phyloP scores from a whole-genome alignment of 768 basidiomycete species.

The Termitomyces titanicus region DNA sequence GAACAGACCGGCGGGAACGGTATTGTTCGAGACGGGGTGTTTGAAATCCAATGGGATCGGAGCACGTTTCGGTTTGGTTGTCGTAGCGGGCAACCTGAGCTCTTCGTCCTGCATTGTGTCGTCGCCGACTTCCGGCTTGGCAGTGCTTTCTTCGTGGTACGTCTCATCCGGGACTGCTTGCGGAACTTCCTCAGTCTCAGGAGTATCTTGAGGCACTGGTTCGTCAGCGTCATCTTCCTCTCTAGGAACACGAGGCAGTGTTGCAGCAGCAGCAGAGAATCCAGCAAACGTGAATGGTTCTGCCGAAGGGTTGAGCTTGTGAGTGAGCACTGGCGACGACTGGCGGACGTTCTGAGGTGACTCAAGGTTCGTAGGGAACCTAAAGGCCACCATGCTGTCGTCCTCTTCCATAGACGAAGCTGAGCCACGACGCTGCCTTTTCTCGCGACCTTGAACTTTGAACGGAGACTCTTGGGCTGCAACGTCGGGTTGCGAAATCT shows the following conservation, averaged over 20 bases:
- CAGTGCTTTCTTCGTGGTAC: conserved; percentile 32
- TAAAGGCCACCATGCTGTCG: conserved; percentile 71
- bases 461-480: conserved; percentile 38
- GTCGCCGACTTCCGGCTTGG: conserved; percentile 23
- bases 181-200: conserved; percentile 10
- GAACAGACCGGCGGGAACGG: conserved; percentile 83
- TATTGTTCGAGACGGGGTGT: conserved; percentile 53
- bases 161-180: conserved; percentile 19
- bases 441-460: conserved; percentile 73
- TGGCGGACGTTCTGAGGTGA: conserved; percentile 49
- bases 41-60: conserved; percentile 78
- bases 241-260: conserved; percentile 26
- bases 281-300: conserved; percentile 69
- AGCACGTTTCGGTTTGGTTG: conserved; percentile 50
- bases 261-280: conserved; percentile 44
- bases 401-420: conserved; percentile 44
- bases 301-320: conserved; percentile 40
- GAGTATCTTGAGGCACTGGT: not conserved
- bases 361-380: conserved; percentile 58
- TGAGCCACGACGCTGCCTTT: conserved; percentile 64
- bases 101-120: conserved; percentile 21
- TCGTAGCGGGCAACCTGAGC: conserved; percentile 23
- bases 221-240: conserved; percentile 13
- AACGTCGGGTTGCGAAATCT: conserved; percentile 24
- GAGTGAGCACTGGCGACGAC: conserved; percentile 19